Base-by-base conservation (phyloP, 2,329 filamentous ascomycete genomes). In the Aspergillus pseudotamarii region DNA sequence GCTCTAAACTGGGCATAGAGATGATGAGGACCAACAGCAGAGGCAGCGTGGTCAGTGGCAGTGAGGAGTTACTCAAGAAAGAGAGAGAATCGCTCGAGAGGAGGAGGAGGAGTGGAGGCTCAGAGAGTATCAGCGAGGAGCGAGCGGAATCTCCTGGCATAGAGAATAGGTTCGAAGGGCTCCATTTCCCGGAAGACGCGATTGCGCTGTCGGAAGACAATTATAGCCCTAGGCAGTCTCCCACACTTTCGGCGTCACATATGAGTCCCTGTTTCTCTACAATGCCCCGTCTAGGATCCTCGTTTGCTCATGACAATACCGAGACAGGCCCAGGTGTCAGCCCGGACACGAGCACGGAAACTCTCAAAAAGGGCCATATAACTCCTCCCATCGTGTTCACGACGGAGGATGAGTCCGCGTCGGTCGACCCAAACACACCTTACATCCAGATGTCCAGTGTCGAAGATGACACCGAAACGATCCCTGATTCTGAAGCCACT, bases 11-110 rank as follows among this genome's bases (percentile, higher is more conserved):
- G 2, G 93, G 93, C 1, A 95, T 93, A 57, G 94, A 98, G 77
- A 97, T 98, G 94, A 94, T 97, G 92, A 89, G 94, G 55, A 96
- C 94, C 23, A 96, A 97, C 76, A 97, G 93, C 73, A 91, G 94
- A 71, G 94, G 96, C 56, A 97, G 94, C 72, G 86, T 92, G 36
- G 80, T 82, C 43, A 82, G 80, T 60, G 79, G 77, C 57, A 76
- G 75, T 57, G 80, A 82, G 51, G 80, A 82, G 41, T 65, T 75
- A 9, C 62, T 77, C 41, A 73, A 71, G 55, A 75, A 71, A 64
- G 76, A 74, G 66, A 74, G 70, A 48, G 77, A 79, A 41, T 69
- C 74, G 14, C 62, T 78, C 43, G 75, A 74, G 60, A 72, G 73
- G 36, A 68, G 64, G 36, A 68, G 64, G 51, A 66, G 62, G 48